Evolutionary conservation across 225 moss, liverwort and hornwort species (phyloP).

Genomic region (Lunularia cruciata): DNA sequence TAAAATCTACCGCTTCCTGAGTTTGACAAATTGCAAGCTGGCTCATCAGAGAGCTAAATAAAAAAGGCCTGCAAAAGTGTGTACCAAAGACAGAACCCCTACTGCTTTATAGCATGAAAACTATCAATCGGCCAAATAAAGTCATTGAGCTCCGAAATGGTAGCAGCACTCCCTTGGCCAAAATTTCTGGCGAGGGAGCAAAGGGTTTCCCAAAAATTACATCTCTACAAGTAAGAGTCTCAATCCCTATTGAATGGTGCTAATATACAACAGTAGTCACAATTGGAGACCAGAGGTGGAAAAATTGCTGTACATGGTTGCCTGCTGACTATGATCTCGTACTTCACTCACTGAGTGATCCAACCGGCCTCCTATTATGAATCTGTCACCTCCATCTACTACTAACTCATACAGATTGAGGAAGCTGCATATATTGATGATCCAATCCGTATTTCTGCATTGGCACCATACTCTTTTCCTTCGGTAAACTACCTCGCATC

Average conservation of each 20-base stretch:
- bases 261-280: conserved; percentile 32
- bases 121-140: conserved; percentile 10
- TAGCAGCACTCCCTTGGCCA: not conserved
- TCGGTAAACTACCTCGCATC: conserved; percentile 30
- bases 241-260: conserved; percentile 19
- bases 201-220: conserved; percentile 16
- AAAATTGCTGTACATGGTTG: conserved; percentile 39
- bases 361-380: not conserved
- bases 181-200: not conserved
- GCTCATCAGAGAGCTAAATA: not conserved
- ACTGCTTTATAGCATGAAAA: conserved; percentile 17
- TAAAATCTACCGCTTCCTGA: not conserved
- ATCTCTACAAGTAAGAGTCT: conserved; percentile 22
- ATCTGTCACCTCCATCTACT: not conserved
- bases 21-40: conserved; percentile 1
- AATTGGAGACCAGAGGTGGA: conserved; percentile 23
- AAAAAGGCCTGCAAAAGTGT: conserved; percentile 15
- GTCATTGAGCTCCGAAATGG: not conserved
- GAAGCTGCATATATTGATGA: conserved; percentile 21
- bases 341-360: not conserved
- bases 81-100: conserved; percentile 5
- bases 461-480: conserved; percentile 29
- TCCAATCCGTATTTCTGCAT: conserved; percentile 25
- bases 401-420: conserved; percentile 21
- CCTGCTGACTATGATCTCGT: conserved; percentile 2